Conservation (phyloP, 805 yeast species). For the Kazachstania africana region DNA sequence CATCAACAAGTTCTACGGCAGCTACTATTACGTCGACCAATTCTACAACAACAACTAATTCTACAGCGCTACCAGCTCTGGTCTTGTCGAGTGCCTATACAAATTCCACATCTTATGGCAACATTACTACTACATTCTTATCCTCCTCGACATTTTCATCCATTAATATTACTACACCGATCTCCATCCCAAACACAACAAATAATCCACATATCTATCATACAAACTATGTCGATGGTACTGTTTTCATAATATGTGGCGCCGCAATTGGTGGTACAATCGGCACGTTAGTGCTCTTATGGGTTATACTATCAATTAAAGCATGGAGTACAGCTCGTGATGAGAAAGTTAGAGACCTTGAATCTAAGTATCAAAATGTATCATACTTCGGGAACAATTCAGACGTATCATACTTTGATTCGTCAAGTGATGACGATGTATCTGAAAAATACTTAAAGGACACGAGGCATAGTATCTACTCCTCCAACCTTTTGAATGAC, state of each 20-base stretch:
- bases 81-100: neutral
- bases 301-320: conserved; percentile 16
- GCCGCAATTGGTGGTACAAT: conserved; percentile 47
- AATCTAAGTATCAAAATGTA: conserved; percentile 8
- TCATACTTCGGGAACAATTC: neutral
- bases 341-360: conserved; percentile 13
- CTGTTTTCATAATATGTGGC: conserved; percentile 72
- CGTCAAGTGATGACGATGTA: conserved; percentile 13
- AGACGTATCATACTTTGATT: conserved; percentile 2
- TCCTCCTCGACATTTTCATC: neutral
- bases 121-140: neutral
- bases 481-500: conserved; percentile 18
- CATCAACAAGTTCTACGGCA: neutral
- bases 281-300: conserved; percentile 11
- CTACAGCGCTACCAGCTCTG: no score
- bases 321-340: conserved; percentile 20
- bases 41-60: neutral
- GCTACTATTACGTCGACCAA: neutral
- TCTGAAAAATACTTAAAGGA: conserved; percentile 15
- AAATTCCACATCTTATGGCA: neutral
- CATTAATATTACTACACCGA: conserved; percentile 1
- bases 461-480: conserved; percentile 20
- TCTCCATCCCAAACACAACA: conserved; percentile 1
- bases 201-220: conserved; percentile 1
- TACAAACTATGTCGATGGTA: conserved; percentile 39